Percentiles rank a stretch among this genome's conserved stretches.
phyloP scores from a whole-genome alignment of 1,284 basidiomycete genomes.

The Pyrrhoderma noxium region DNA sequence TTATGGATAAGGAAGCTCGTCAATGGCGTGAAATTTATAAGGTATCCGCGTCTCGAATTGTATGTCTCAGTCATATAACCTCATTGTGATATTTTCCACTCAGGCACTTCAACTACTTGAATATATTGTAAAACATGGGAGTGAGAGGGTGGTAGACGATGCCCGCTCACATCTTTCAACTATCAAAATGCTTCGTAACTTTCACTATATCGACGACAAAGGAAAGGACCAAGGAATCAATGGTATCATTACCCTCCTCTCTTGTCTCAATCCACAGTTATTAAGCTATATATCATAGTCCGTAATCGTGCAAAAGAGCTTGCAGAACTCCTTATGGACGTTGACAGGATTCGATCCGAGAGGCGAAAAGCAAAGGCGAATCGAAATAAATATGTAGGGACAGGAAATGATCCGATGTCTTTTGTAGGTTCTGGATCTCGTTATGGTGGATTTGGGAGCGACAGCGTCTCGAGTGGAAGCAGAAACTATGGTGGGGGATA shows the following conservation, averaged over 20 bases:
- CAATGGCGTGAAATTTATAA: constrained; percentile 99
- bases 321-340: constrained; percentile 81
- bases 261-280: not conserved
- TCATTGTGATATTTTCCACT: too few species aligned
- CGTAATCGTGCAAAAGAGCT: constrained; percentile 93
- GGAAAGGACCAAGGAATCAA: constrained; percentile 99
- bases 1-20: constrained; percentile 96
- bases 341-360: constrained; percentile 86
- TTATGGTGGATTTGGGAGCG: constrained; percentile 81
- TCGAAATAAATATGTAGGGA: constrained; percentile 85
- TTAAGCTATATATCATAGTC: constrained; percentile 42
- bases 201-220: constrained; percentile 98
- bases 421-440: constrained; percentile 52
- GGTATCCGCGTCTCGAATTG: constrained; percentile 33
- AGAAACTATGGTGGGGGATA: constrained; percentile 32
- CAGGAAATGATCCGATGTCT: constrained; percentile 71
- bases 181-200: constrained; percentile 95
- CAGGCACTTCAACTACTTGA: constrained; percentile 91
- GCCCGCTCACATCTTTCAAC: constrained; percentile 92
- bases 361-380: constrained; percentile 92
- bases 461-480: constrained; percentile 43
- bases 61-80: too few species aligned
- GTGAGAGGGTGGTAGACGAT: constrained; percentile 96
- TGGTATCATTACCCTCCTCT: constrained; percentile 38
- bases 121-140: constrained; percentile 97